Evolutionary conservation across 2,329 filamentous ascomycete species (phyloP), one percentile per base, ranked within the genome.

Genomic region (Xylariaceae sp.): DNA sequence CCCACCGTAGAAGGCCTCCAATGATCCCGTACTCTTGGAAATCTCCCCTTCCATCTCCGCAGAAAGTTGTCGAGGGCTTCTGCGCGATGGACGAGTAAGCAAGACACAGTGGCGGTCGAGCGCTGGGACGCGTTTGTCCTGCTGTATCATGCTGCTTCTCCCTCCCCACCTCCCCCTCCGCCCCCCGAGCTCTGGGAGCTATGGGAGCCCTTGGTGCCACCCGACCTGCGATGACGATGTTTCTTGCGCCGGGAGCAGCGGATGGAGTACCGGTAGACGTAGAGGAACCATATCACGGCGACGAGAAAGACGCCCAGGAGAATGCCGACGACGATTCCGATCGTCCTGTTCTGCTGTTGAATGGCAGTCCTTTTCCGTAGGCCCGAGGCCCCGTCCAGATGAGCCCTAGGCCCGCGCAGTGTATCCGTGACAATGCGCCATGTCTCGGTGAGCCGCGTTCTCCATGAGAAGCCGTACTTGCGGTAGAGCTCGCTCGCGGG

Each of bases 251-350:
- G 35, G 11, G 29, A 40, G 24, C 45, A 27, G 21, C 46, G 45
- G 21, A 49, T 43, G 8, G 45, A 44, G 19, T 35, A 38, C 7
- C 46, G 39, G 29, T 51, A 51, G 12, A 48, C 29, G 35, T 48
- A 44, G 24, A 47, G 11, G 29, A 51, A 51, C 5, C 35, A 28
- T 14, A 43, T 37, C 11, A 33, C 29, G 8, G 39, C 46, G 13
- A 42, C 17, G 3, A 49, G 11, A 21, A 51, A 51, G 4, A 43
- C 42, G 2, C 40, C 46, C 4, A 51, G 31, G 12, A 51, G 42
- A 12, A 51, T 34, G 19, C 47, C 47, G 19, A 51, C 47, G 16
- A 49, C 39, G 17, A 48, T 39, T 15, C 47, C 46, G 28, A 51
- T 51, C 1, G 43, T 49, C 15, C 35, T 42, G 32, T 50, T 44